These are phyloP conservation scores for Sambucus nigra DNA, from an alignment of 129 eudicot genomes.

Conservation along the genomic window DNA sequence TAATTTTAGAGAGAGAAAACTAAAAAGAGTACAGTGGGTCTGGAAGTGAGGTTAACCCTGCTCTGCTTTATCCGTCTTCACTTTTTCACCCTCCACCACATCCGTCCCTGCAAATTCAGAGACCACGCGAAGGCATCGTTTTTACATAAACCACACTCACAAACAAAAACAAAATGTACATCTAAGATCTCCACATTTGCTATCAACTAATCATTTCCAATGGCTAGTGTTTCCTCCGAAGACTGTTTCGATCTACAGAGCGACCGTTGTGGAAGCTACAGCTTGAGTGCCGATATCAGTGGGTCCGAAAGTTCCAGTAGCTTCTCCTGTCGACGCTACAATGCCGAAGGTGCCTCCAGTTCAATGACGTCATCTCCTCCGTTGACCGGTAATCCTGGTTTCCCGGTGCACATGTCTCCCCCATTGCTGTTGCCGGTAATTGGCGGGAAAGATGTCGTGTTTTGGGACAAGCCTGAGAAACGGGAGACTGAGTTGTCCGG, in stretches of 20 bases:
- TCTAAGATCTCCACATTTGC: slow-evolving; percentile 11
- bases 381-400: slow-evolving; percentile 13
- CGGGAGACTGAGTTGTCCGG: slow-evolving; percentile 41
- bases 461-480: slow-evolving; percentile 39
- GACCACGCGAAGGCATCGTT: neutral
- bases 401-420: slow-evolving; percentile 31
- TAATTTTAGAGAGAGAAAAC: slow-evolving; percentile 10
- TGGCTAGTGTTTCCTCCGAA: slow-evolving; percentile 48
- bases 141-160: neutral
- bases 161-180: slow-evolving; percentile 3
- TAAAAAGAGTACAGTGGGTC: slow-evolving; percentile 8
- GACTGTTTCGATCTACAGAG: slow-evolving; percentile 35
- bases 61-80: slow-evolving; percentile 24
- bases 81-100: slow-evolving; percentile 19
- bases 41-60: neutral
- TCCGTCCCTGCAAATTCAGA: neutral
- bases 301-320: slow-evolving; percentile 72
- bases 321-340: slow-evolving; percentile 36
- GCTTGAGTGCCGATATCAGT: slow-evolving; percentile 83
- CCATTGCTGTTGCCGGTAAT: slow-evolving; percentile 38
- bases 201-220: neutral
- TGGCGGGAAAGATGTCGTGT: slow-evolving; percentile 56
- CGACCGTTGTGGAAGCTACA: slow-evolving; percentile 59
- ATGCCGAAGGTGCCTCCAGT: slow-evolving; percentile 41
- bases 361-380: slow-evolving; percentile 52